Base-by-base conservation (phyloP, 768 basidiomycete species). In the Lentinula sp. region DNA sequence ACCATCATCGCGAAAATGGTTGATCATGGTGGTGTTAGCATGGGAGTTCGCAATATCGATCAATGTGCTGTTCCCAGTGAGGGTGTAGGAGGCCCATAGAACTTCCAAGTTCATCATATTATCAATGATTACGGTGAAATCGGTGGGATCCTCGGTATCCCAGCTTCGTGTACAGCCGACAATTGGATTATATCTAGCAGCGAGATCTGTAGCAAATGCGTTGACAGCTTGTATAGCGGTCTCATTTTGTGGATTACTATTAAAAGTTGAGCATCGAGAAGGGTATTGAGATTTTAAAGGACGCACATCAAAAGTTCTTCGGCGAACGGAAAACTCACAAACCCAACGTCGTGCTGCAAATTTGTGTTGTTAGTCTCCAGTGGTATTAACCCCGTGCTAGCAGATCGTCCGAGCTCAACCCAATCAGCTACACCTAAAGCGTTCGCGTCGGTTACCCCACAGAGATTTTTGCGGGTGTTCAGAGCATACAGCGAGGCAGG, bases 101-200 rank as follows among this genome's bases (percentile, higher is more conserved):
- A 87, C 75, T 70, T 89, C 86, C 18, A 90, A 79, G 65, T 86
- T 89, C 85, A 90, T 88, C 87, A 89, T 87, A 68, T 87, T 88
- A 73, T 89, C 87, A 50, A 89, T 88, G 69, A 89, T 88, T 42
- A 83, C 85, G 68, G 78, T 76, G 68, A 88, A 88, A 63, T 83
- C 77, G 2, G 81, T 83, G 5, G 85, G 81, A 66, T 85, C 81
- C 2, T 79, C 50, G 1, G 81, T 70, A 62, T 87, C 82, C 86
- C 86, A 89, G 68, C 85, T 86, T n/a, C 85, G 76, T 5, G 87
- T 88, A 64, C 85, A 86, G 16, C 87, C 87, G 34, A 88, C 87
- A 4, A 75, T 69, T 3, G 81, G 75, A 65, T 74, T 81, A 68
- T 83, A 90, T 13, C 87, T 78, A 2, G 73, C 76, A 0, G 86